phyloP scores from a whole-genome alignment of 176 grass and related monocot species.

The Juncus inflexus region DNA sequence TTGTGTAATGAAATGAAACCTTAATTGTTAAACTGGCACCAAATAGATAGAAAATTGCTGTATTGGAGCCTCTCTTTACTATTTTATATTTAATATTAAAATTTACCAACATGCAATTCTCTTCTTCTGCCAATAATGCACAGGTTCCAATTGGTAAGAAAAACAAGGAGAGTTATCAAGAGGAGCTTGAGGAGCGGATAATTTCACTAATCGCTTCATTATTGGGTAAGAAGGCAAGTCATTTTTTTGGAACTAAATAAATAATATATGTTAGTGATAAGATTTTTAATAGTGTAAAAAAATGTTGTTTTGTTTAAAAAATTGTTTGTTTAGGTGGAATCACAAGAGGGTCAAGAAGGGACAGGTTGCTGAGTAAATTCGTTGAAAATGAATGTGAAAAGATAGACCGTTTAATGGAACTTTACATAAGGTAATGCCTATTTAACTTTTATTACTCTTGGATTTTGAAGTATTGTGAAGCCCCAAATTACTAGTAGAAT shows the following conservation, averaged over 20 bases:
- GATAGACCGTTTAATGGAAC: slow-evolving; percentile 89
- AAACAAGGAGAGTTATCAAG: slow-evolving; percentile 85
- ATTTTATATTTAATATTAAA: slow-evolving; percentile 3
- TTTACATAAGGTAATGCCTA: slow-evolving; percentile 53
- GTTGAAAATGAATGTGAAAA: slow-evolving; percentile 98
- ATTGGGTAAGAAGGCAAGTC: slow-evolving; percentile 83
- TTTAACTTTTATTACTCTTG: too few species aligned
- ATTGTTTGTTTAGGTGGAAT: slow-evolving; percentile 43
- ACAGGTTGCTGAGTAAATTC: slow-evolving; percentile 88
- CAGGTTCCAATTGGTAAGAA: slow-evolving; percentile 86
- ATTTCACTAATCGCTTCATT: slow-evolving; percentile 95
- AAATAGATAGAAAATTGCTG: neutral
- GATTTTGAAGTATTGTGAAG: too few species aligned
- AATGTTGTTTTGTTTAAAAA: too few species aligned
- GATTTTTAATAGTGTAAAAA: neutral
- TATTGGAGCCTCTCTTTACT: neutral
- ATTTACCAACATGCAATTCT: neutral
- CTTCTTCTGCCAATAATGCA: neutral
- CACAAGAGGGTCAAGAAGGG: slow-evolving; percentile 84
- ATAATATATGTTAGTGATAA: neutral
- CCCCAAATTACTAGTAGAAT: too few species aligned
- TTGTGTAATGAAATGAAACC: too few species aligned
- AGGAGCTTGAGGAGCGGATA: slow-evolving; percentile 86
- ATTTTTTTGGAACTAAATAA: slow-evolving; percentile 7
- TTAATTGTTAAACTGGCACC: too few species aligned